phyloP scores from a whole-genome alignment of 768 basidiomycete species.

The Suillus lakei region DNA sequence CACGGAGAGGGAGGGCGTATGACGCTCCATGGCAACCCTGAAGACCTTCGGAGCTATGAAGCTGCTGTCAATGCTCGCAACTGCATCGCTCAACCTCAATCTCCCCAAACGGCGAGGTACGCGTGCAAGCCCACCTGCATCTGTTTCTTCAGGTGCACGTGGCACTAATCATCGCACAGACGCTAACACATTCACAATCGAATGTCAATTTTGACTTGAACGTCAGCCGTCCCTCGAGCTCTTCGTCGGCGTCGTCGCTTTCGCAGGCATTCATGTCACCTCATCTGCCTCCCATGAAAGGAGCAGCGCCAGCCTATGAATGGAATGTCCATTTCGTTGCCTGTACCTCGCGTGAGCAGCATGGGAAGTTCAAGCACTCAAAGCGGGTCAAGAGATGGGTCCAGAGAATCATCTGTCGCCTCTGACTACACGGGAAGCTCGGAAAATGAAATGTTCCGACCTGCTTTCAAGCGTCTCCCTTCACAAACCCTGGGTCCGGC shows the following conservation, averaged over 20 bases:
- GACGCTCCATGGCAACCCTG: constrained; percentile 50
- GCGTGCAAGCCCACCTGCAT: constrained; percentile 26
- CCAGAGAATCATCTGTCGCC: constrained; percentile 35
- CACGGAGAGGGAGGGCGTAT: constrained; percentile 39
- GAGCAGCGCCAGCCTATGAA: constrained; percentile 28
- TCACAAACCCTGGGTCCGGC: constrained; percentile 73
- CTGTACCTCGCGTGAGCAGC: constrained; percentile 29
- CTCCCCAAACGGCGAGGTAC: constrained; percentile 47
- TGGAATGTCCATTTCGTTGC: constrained; percentile 37
- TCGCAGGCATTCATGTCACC: constrained; percentile 42
- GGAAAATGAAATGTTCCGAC: constrained; percentile 44
- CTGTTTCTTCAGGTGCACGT: constrained; percentile 9
- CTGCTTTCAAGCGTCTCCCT: constrained; percentile 74
- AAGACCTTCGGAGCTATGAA: constrained; percentile 75
- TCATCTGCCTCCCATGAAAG: constrained; percentile 22
- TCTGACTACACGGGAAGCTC: constrained; percentile 40
- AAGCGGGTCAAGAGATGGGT: constrained; percentile 30
- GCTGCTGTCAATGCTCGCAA: constrained; percentile 75
- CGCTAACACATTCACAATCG: neutral
- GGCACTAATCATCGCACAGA: constrained; percentile 5
- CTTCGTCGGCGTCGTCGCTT: constrained; percentile 43
- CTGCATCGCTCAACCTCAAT: constrained; percentile 61
- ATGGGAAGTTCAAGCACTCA: constrained; percentile 20
- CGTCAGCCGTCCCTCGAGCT: constrained; percentile 42
- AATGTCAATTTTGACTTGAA: constrained; percentile 25